phyloP scores from a whole-genome alignment of 177 flowering plant genomes.

The Vitis hybrid region DNA sequence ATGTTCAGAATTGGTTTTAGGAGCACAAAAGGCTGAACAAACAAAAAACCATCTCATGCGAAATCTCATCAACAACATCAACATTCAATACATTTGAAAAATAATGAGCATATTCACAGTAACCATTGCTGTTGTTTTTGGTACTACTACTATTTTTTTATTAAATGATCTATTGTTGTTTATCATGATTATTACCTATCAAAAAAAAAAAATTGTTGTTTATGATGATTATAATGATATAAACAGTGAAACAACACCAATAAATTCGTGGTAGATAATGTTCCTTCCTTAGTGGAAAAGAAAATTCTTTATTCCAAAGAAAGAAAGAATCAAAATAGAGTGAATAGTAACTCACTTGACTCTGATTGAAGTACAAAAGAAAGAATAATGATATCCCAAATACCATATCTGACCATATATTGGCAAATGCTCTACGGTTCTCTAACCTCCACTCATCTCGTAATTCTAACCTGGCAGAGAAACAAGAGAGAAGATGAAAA shows the following conservation, averaged over 20 bases:
- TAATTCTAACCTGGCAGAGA: slow-evolving; percentile 69
- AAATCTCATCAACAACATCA: no score
- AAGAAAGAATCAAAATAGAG: neutral
- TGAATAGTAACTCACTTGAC: slow-evolving; percentile 54
- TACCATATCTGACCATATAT: slow-evolving; percentile 89
- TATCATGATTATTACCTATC: neutral
- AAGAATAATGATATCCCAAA: slow-evolving; percentile 81
- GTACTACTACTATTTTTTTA: neutral
- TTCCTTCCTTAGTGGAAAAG: neutral
- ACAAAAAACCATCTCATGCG: no score
- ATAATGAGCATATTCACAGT: no score
- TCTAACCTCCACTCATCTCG: slow-evolving; percentile 89
- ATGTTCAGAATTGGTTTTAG: no score
- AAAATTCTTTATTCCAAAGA: no score
- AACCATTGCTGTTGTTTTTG: no score
- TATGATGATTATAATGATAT: neutral
- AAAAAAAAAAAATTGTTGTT: neutral
- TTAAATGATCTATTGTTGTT: neutral
- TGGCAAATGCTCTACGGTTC: slow-evolving; percentile 88
- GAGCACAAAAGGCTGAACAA: no score
- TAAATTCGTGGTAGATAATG: neutral
- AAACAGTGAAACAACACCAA: neutral
- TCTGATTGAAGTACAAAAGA: slow-evolving; percentile 82
- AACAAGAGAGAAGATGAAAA: slow-evolving; percentile 9
- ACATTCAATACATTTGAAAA: no score